Base-by-base conservation (phyloP, 2,329 filamentous ascomycete species). In the Trematosphaeria pertusa region DNA sequence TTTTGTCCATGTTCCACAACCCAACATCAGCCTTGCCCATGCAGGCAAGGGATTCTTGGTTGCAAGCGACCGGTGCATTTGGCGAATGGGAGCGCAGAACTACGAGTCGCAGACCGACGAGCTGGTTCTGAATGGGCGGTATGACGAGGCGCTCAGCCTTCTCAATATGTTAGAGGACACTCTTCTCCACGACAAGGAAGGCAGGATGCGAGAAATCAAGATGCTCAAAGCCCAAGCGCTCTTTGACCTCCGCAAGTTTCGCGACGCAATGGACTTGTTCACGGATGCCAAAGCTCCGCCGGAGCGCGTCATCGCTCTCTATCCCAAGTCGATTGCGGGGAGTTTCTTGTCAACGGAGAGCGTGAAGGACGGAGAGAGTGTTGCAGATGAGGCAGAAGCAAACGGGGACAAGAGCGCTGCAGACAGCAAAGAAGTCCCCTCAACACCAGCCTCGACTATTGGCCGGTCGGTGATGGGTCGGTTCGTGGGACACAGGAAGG, bases 31-130 rank as follows among this genome's bases (percentile, higher is more conserved):
- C 64, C 78, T 99, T n/a, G 90, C 93, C 0, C 94, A 99, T 73
- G 92, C 91, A 0, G 94, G 90, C 3, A 99, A 99, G 69, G 93
- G 92, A 0, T 99, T 99, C 61, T 82, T 97, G 48, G 91, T 97
- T 40, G 87, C 88, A 15, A 97, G 93, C 65, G 94, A 97, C 45
- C 82, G 94, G 34, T 88, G 83, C 24, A 89, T 99, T 28, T 99
- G 94, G 94, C 88, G 94, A 60, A 97, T 99, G 94, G 89, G 87
- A 54, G 89, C 93, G 3, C 85, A 92, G 28, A 88, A 92, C 56
- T 99, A 99, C 65, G 90, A 96, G 68, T 85, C 86, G 2, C 94
- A 99, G 67, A 85, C 97, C 17, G 84, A 91, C 49, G 85, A 94
- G 56, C 80, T 99, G 19, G 85, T 96, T 1, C 81, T 86, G 15